Evolutionary conservation across 148 eudicot species (phyloP), one percentile per base, ranked within the genome.

Genomic region (Spergularia bocconei): DNA sequence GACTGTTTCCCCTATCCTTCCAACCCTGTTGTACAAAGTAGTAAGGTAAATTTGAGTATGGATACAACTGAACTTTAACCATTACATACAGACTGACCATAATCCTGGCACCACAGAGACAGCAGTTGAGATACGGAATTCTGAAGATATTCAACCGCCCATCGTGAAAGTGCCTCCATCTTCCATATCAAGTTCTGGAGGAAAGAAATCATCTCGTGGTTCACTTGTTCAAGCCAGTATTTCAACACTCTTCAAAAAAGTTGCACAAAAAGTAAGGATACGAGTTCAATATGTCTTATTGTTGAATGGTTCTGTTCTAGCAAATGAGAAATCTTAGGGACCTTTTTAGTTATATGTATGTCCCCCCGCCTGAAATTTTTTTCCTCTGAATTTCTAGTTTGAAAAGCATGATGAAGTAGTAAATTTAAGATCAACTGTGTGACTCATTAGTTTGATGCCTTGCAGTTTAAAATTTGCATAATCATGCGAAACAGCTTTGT

Each of bases 231-330:
- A 93, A 79, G 67, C 93, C 65, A 89, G 91, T 53, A 82, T 93
- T 80, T 85, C 98, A 61, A 80, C 93, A 67, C 79, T 93, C 74
- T 91, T 93, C 83, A 89, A 93, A 83, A 93, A 88, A 80, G 91
- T 69, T 38, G 91, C 84, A 81, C 85, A 83, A 71, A 88, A 91
- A 88, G 98, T 81, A 72, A 82, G 82, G 55, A 56, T 36, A 16
- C 17, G 13, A 55, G 60, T 72, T 52, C 73, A 67, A 5, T 44
- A 44, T 6, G 48, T 72, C 47, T 48, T 63, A 25, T 23, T 79
- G 64, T 54, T 65, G 50, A 60, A 54, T 21, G 44, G 38, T 65
- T 74, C 20, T 21, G 1, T n/a, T 50, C 11, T 58, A 59, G 51
- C 17, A 75, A 69, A 39, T 70, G 33, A 33, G 60, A 44, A 62